phyloP scores from a whole-genome alignment of 2,329 filamentous ascomycete genomes.

The Xylaria sp. region DNA sequence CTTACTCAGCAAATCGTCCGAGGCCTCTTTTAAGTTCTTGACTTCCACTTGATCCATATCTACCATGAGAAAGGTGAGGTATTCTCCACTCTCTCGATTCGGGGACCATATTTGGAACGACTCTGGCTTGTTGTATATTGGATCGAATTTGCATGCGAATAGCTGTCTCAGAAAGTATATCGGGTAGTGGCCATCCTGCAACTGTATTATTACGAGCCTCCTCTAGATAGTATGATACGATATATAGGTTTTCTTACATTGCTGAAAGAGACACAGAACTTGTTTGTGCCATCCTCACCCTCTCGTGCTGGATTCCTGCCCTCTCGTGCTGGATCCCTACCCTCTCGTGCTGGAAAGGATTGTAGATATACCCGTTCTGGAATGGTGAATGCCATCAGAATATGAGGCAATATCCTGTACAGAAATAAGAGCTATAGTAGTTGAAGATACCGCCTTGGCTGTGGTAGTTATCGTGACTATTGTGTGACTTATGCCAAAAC shows the following conservation, averaged over 20 bases:
- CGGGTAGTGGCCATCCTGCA: not conserved
- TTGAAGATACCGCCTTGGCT: not conserved
- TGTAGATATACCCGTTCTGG: not conserved
- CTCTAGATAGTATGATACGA: not conserved
- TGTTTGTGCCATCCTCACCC: not conserved
- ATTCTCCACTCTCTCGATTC: accelerated
- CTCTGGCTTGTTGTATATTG: not conserved
- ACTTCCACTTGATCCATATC: conserved; percentile 10
- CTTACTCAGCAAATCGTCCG: conserved; percentile 6
- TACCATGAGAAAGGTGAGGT: conserved; percentile 11
- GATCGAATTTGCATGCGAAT: conserved; percentile 4
- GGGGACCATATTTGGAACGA: conserved; percentile 22
- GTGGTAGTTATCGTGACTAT: not conserved
- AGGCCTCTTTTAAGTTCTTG: not conserved
- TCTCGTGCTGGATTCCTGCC: not conserved
- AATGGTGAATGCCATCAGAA: not conserved
- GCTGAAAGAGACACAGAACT: conserved; percentile 18
- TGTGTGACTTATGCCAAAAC: not conserved
- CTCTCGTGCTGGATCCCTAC: no score
- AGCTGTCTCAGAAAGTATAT: not conserved
- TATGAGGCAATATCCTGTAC: not conserved
- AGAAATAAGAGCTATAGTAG: not conserved
- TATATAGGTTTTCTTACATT: conserved; percentile 1
- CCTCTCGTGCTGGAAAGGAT: conserved; percentile 1
- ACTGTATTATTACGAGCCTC: not conserved